A percentile compares a stretch with the other conserved stretches of the same genome.
Evolutionary conservation across 2,329 filamentous ascomycete genomes (phyloP).

Genomic region (Escovopsis sp.): DNA sequence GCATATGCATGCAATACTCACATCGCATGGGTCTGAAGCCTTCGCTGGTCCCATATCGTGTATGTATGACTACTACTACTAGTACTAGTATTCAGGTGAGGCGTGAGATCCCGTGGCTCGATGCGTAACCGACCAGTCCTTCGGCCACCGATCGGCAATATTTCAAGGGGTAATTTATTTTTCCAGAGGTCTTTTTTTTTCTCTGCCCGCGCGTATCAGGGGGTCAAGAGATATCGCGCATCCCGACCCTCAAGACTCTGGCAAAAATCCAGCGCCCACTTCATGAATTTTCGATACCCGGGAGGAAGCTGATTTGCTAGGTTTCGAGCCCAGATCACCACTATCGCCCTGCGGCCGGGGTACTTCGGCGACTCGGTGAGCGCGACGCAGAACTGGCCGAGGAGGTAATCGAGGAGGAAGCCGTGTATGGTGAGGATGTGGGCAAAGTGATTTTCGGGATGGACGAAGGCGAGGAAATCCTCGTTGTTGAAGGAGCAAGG

Average conservation of each 20-base stretch:
- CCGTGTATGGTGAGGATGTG: slow-evolving; percentile 23
- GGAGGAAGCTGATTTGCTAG: slow-evolving; percentile 9
- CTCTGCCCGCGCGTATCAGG: slow-evolving; percentile 11
- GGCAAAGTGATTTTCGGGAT: slow-evolving; percentile 15
- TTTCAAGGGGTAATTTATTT: not conserved
- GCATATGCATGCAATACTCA: too few relatives aligned
- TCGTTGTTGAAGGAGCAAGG: slow-evolving; percentile 11
- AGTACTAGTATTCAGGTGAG: too few relatives aligned
- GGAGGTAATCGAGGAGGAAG: slow-evolving; percentile 17
- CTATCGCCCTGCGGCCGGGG: slow-evolving; percentile 11
- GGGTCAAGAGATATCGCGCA: slow-evolving; percentile 13
- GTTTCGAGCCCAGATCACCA: slow-evolving; percentile 12
- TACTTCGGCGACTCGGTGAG: slow-evolving; percentile 9
- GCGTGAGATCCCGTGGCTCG: too few relatives aligned
- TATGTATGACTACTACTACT: too few relatives aligned
- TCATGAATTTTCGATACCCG: slow-evolving; percentile 6
- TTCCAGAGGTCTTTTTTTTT: not conserved
- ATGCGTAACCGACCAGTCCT: too few relatives aligned
- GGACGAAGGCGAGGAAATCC: slow-evolving; percentile 17
- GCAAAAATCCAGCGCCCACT: slow-evolving; percentile 12
- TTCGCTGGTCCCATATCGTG: too few relatives aligned
- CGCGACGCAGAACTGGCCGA: slow-evolving; percentile 9
- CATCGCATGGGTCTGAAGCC: too few relatives aligned
- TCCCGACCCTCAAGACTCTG: slow-evolving; percentile 9
- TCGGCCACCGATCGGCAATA: not conserved